Base-by-base conservation (phyloP, 2,329 filamentous ascomycete genomes). In the Cercospora sp. region DNA sequence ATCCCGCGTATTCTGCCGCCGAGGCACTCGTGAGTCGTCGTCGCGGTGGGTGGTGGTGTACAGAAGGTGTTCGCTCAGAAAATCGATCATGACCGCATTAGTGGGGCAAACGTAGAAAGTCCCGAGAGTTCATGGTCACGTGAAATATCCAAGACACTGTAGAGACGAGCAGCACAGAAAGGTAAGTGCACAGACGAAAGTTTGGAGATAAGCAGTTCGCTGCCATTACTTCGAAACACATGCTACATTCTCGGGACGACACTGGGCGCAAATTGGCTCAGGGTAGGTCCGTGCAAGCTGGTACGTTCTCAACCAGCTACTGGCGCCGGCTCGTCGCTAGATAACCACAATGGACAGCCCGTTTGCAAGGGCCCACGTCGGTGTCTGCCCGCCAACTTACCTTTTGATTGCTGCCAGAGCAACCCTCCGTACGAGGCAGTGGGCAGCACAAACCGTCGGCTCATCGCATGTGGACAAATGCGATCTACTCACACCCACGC, bases 281-380 rank as follows among this genome's bases (percentile, higher is more conserved):
- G n/a, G 55, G 30, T 18, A 34, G 28, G 55, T 18, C 55, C 16
- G 30, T 59, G 28, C 49, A 34, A 37, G 28, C 16, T 37, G 55
- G 37, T 62, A 62, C 13, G 60, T 62, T 59, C 55, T 59, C 55
- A 59, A 59, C 55, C 28, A 59, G 55, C 60, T 62, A 62, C 60
- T 62, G 60, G 60, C 43, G 61, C 61, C 61, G 61, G 61, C 61
- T 63, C 40, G 61, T 63, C 61, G 61, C 61, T 49, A 63, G 49
- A 63, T 37, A 49, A 63, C 61, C 45, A 12, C 61, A 51, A 63
- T 63, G 45, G 61, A 53, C 55, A 37, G 21, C n/a, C 43, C 43
- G 53, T 57, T n/a, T 16, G 43, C 40, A 49, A 28, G 61, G 61
- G 40, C 37, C 21, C 37, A 49, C 13, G 24, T 49, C 60, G 40